Evolutionary conservation across 306 rosid species (phyloP).

Genomic region (Crataegus laevigata): DNA sequence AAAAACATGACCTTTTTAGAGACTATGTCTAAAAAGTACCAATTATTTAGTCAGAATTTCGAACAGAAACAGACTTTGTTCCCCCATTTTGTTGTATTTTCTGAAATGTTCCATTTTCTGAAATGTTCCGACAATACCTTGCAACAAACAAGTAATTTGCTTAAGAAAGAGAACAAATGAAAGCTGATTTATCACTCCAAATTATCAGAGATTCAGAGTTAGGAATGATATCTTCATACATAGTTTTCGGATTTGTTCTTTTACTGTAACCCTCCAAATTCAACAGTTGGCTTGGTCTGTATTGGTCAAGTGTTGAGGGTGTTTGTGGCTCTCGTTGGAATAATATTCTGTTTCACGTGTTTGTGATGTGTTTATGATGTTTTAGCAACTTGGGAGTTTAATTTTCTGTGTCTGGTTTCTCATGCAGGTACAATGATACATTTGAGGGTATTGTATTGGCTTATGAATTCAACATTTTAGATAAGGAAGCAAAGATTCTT

Average conservation of each 20-base stretch:
- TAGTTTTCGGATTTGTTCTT: background rate
- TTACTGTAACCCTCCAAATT: background rate
- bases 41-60: background rate
- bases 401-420: conserved; percentile 4
- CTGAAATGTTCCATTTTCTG: no score
- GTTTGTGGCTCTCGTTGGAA: background rate
- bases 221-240: background rate
- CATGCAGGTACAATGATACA: conserved; percentile 47
- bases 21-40: background rate
- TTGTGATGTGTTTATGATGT: conserved; percentile 19
- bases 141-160: background rate
- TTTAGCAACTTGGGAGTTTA: background rate
- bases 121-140: background rate
- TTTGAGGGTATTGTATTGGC: conserved; percentile 62
- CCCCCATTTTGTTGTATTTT: background rate
- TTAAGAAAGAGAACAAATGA: background rate
- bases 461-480: conserved; percentile 9
- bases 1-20: background rate
- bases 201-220: background rate
- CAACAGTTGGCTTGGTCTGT: background rate
- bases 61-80: background rate
- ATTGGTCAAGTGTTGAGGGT: background rate
- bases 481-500: conserved; percentile 31
- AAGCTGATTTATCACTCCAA: background rate
- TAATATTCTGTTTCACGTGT: background rate